Percentiles rank a stretch among this genome's conserved stretches.
Evolutionary conservation across 1,139 yeast genomes (phyloP).

Genomic region (Casaregolazyma lundiana): DNA sequence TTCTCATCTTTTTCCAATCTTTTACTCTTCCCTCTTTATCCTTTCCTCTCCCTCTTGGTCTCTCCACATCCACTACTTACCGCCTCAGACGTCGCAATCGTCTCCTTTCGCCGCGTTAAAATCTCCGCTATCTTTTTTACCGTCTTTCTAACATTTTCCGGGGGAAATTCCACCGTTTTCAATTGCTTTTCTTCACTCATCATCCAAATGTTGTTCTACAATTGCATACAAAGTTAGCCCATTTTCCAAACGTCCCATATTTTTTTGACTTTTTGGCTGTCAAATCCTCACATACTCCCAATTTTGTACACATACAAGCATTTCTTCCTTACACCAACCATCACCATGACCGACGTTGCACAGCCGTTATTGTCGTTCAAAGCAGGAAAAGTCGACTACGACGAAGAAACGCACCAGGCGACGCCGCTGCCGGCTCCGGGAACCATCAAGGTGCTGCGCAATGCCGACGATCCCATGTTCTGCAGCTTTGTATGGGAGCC

Average conservation of each 20-base stretch:
- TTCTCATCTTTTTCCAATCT: no score
- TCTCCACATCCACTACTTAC: conserved; percentile 19
- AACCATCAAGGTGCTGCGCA: conserved; percentile 57
- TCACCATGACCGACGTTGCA: conserved; percentile 11
- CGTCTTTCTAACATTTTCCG: conserved; percentile 45
- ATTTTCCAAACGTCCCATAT: background rate
- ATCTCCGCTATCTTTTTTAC: conserved; percentile 56
- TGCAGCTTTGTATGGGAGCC: conserved; percentile 61
- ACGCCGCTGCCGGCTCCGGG: conserved; percentile 80
- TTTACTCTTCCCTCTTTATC: background rate
- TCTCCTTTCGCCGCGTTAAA: conserved; percentile 50
- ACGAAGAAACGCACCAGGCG: conserved; percentile 65
- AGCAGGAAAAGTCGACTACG: conserved; percentile 80
- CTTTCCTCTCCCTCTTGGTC: background rate
- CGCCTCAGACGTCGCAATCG: conserved; percentile 77
- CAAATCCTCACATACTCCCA: background rate
- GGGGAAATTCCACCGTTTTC: conserved; percentile 46
- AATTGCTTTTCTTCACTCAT: background rate
- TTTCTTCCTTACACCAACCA: background rate
- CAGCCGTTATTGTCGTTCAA: conserved; percentile 50
- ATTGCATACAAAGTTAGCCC: background rate
- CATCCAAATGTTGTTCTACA: background rate
- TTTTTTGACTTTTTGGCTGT: background rate
- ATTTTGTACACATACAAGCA: background rate
- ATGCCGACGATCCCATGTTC: conserved; percentile 52